phyloP scores from a whole-genome alignment of 768 basidiomycete genomes.

The Termitomyces sp. region DNA sequence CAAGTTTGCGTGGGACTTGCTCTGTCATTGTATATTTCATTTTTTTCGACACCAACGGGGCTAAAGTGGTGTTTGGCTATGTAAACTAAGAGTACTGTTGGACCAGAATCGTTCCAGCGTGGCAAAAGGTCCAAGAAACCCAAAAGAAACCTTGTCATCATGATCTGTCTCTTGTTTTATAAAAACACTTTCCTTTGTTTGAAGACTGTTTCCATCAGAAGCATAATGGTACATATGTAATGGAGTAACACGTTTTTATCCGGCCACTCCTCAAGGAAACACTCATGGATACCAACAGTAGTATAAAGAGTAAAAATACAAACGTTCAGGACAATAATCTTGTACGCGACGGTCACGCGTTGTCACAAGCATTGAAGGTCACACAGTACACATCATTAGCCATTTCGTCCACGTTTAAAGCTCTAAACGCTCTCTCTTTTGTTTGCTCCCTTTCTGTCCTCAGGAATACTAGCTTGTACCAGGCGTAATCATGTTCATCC shows the following conservation, averaged over 20 bases:
- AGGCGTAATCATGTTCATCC: conserved; percentile 58
- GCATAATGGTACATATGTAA: no score
- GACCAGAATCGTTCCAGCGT: no score
- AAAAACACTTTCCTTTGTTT: no score
- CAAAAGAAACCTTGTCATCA: no score
- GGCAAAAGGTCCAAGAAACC: no score
- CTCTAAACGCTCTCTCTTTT: not conserved
- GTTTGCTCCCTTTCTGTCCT: conserved; percentile 7
- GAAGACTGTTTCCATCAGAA: no score
- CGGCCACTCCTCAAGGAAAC: no score
- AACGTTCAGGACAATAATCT: not conserved
- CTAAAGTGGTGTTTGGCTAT: no score
- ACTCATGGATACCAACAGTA: not conserved
- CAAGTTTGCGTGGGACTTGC: not conserved
- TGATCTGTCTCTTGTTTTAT: no score
- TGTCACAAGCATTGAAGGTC: conserved; percentile 5
- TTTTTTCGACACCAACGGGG: not conserved
- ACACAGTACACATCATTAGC: conserved; percentile 10
- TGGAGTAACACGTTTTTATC: no score
- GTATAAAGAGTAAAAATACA: not conserved
- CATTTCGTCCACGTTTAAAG: conserved; percentile 8
- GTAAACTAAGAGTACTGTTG: no score
- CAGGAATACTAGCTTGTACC: conserved; percentile 13
- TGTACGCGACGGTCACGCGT: conserved; percentile 2
- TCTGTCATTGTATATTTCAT: no score